Percentiles rank a stretch among this genome's conserved stretches.
Conservation (phyloP, 257 asterid genomes). For the Gentiana dahurica region DNA sequence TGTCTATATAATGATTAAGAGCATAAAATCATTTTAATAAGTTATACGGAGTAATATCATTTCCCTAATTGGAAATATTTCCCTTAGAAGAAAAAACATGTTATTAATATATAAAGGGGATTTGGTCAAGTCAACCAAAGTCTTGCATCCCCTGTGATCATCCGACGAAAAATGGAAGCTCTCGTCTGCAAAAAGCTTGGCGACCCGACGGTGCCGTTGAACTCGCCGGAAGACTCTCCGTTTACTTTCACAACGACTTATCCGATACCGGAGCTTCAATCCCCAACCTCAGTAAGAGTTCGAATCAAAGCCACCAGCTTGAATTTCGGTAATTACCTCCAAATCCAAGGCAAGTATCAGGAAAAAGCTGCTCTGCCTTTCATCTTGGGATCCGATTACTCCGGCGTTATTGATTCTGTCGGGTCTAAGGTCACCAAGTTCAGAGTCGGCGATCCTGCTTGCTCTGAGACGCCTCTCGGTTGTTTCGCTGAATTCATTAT, state of each 20-base stretch:
- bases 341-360: constrained; percentile 65
- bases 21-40: too few species aligned
- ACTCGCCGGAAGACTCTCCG: too few species aligned
- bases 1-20: too few species aligned
- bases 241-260: not conserved
- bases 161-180: too few species aligned
- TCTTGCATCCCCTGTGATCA: too few species aligned
- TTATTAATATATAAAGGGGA: too few species aligned
- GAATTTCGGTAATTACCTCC: constrained; percentile 92
- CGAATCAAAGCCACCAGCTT: constrained; percentile 80
- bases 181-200: too few species aligned
- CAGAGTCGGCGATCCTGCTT: constrained; percentile 66
- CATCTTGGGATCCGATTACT: constrained; percentile 86
- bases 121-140: too few species aligned
- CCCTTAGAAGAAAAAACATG: too few species aligned
- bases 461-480: constrained; percentile 65
- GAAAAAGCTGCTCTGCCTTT: constrained; percentile 77
- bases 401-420: constrained; percentile 70
- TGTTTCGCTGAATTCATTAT: constrained; percentile 79
- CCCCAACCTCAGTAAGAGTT: constrained; percentile 62
- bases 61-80: too few species aligned
- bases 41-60: too few species aligned
- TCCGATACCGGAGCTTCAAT: constrained; percentile 58
- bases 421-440: constrained; percentile 64
- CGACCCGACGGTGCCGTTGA: too few species aligned